These are phyloP conservation scores for Sarocladiaceae sp. DNA, from an alignment of 2,329 filamentous ascomycete genomes.

Conservation along the genomic window DNA sequence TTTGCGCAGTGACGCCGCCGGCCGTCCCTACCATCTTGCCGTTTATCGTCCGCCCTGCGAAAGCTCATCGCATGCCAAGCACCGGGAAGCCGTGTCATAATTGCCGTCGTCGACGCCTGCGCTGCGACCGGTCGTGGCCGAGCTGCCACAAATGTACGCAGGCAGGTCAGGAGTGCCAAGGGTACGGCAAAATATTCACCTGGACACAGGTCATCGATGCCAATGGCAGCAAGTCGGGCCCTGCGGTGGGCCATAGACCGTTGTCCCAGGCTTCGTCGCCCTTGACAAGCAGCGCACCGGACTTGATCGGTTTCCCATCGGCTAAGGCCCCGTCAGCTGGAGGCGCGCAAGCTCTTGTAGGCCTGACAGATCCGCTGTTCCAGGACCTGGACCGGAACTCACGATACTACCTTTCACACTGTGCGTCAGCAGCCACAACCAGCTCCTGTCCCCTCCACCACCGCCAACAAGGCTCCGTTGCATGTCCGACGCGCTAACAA, in stretches of 20 bases:
- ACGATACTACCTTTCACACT: constrained; percentile 43
- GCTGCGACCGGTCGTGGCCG: constrained; percentile 55
- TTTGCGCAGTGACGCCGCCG: constrained; percentile 15
- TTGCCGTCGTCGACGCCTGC: constrained; percentile 53
- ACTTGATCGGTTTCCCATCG: not conserved
- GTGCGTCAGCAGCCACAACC: constrained; percentile 27
- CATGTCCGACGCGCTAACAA: not conserved
- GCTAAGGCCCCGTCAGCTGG: not conserved
- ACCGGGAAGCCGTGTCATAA: constrained; percentile 50
- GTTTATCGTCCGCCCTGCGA: constrained; percentile 11
- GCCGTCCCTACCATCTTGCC: constrained; percentile 12
- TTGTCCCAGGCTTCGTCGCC: not conserved
- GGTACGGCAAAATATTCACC: constrained; percentile 54
- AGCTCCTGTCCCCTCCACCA: not conserved
- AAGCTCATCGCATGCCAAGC: constrained; percentile 20
- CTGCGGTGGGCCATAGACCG: not conserved
- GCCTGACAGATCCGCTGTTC: constrained; percentile 48
- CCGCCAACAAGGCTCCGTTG: not conserved
- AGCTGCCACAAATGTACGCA: constrained; percentile 52
- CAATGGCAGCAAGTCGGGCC: constrained; percentile 16
- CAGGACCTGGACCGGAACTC: constrained; percentile 43
- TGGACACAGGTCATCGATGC: constrained; percentile 51
- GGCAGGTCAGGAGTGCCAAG: constrained; percentile 51
- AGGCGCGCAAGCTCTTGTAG: constrained; percentile 11
- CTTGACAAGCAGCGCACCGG: not conserved